Percentiles rank a stretch among this genome's conserved stretches.
These are phyloP conservation scores for Asterophora parasitica DNA, from an alignment of 768 basidiomycete genomes.

Conservation along the genomic window DNA sequence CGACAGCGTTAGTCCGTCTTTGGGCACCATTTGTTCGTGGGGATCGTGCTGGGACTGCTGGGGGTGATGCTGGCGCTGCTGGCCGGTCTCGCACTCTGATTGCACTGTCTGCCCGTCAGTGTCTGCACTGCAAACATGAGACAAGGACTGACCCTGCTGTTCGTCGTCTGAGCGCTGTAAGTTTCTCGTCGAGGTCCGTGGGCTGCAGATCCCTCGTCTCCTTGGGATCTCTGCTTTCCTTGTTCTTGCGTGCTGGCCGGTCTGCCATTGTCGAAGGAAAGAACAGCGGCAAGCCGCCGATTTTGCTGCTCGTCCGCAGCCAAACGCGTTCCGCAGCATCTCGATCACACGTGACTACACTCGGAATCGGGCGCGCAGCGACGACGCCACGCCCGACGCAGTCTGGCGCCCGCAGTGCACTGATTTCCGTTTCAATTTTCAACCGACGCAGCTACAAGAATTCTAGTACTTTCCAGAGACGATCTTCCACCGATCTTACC, in stretches of 20 bases:
- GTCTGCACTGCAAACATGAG: not conserved
- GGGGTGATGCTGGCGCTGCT: slow-evolving; percentile 6
- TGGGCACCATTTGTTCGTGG: slow-evolving; percentile 27
- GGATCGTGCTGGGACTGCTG: slow-evolving; percentile 25
- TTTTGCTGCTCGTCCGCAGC: slow-evolving; percentile 11
- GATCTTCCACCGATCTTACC: slow-evolving; percentile 58
- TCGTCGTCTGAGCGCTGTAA: slow-evolving; percentile 64
- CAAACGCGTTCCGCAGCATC: slow-evolving; percentile 19
- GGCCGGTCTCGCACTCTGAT: slow-evolving; percentile 39
- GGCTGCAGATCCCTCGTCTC: slow-evolving; percentile 29
- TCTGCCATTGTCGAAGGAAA: slow-evolving; percentile 28
- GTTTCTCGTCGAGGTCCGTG: slow-evolving; percentile 50
- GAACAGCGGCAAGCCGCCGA: slow-evolving; percentile 8
- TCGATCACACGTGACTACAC: slow-evolving; percentile 13
- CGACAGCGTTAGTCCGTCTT: slow-evolving; percentile 26
- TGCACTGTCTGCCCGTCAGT: slow-evolving; percentile 27
- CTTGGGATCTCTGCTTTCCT: slow-evolving; percentile 29
- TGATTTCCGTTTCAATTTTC: no score
- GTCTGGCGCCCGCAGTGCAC: not conserved
- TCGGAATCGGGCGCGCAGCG: no score
- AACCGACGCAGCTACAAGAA: not conserved
- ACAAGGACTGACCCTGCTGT: slow-evolving; percentile 47
- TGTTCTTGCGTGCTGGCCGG: slow-evolving; percentile 31
- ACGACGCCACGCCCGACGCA: no score
- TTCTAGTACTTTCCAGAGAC: slow-evolving; percentile 42